Conservation (phyloP, 148 eudicot species). For the Agrostemma githago region DNA sequence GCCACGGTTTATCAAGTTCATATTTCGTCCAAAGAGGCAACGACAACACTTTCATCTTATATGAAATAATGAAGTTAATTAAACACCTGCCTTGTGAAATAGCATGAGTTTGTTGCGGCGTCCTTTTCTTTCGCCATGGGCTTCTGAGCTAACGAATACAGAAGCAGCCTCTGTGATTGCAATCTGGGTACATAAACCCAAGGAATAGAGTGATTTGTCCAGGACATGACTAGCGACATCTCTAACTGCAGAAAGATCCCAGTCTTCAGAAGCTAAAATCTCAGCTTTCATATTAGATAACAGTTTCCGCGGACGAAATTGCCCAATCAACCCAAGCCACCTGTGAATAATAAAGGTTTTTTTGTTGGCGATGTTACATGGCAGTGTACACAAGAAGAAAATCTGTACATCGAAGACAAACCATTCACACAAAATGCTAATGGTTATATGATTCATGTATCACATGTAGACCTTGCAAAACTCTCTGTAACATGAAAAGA, state of each 20-base stretch:
- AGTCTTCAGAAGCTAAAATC: conserved; percentile 34
- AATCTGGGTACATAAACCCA: conserved; percentile 53
- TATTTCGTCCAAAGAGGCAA: neutral
- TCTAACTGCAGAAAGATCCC: conserved; percentile 43
- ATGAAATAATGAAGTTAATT: neutral
- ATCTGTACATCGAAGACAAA: neutral
- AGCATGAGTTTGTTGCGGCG: conserved; percentile 54
- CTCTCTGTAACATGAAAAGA: too few species aligned
- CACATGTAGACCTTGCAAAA: neutral
- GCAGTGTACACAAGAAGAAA: neutral
- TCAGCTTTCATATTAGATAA: conserved; percentile 60
- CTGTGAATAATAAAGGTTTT: conserved; percentile 29
- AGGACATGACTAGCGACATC: conserved; percentile 45
- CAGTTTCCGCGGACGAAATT: conserved; percentile 73
- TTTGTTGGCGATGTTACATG: neutral
- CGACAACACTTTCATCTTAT: neutral
- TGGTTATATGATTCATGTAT: neutral
- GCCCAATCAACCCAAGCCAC: conserved; percentile 75
- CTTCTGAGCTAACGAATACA: conserved; percentile 53
- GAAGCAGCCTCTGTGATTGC: conserved; percentile 46
- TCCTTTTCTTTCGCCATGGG: conserved; percentile 53
- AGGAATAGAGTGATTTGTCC: conserved; percentile 64
- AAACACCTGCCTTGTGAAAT: conserved; percentile 54
- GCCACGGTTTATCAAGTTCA: neutral
- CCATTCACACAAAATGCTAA: neutral